Percentiles rank a stretch among this genome's conserved stretches.
These are phyloP conservation scores for Curvularia spicifera DNA, from an alignment of 2,329 filamentous ascomycete genomes.

Conservation along the genomic window DNA sequence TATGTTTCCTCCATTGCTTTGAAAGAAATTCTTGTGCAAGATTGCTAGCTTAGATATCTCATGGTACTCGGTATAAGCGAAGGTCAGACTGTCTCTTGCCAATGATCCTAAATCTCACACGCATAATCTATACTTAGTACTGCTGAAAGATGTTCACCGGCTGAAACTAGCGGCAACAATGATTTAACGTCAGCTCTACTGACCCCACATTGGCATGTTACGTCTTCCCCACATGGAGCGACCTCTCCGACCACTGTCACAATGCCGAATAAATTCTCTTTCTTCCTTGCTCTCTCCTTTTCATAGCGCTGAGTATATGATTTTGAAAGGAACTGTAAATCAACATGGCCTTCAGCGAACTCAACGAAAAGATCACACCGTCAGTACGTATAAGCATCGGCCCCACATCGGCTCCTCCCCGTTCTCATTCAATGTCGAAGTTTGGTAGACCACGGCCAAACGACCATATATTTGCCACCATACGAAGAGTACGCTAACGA, in stretches of 20 bases:
- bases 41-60: no score
- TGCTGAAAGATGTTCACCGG: neutral
- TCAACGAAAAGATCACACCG: slow-evolving; percentile 44
- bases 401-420: slow-evolving; percentile 26
- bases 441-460: neutral
- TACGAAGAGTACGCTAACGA: slow-evolving; percentile 2
- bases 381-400: slow-evolving; percentile 27
- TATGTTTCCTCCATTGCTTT: no score
- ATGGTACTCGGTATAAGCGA: neutral
- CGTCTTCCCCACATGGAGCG: slow-evolving; percentile 30
- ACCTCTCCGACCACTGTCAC: slow-evolving; percentile 10
- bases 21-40: no score
- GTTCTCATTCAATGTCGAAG: neutral
- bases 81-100: no score
- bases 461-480: neutral
- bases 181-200: slow-evolving; percentile 3
- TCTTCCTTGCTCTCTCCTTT: neutral
- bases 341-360: slow-evolving; percentile 40
- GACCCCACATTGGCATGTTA: slow-evolving; percentile 35
- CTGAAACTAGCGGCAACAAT: slow-evolving; percentile 2
- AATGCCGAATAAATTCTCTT: neutral
- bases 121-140: neutral
- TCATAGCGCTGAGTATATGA: neutral
- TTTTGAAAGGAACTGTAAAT: neutral
- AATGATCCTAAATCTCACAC: neutral